Evolutionary conservation across 2,329 filamentous ascomycete species (phyloP).

Genomic region (Stemphylium beticola): DNA sequence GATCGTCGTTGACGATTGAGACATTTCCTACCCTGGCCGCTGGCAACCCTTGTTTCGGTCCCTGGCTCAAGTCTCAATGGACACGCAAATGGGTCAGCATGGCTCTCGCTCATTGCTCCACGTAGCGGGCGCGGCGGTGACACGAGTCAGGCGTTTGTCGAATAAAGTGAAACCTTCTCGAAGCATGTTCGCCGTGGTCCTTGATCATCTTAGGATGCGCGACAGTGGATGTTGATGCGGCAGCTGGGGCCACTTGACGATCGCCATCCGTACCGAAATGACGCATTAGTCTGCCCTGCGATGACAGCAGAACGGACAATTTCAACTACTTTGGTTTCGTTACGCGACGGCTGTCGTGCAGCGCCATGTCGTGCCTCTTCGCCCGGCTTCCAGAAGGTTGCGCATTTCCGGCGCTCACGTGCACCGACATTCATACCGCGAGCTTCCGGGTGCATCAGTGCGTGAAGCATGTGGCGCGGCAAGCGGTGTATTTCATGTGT

Average conservation of each 20-base stretch:
- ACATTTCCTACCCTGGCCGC: conserved; percentile 1
- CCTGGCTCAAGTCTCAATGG: background rate
- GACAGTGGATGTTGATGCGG: conserved; percentile 20
- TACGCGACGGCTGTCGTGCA: conserved; percentile 26
- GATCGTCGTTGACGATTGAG: conserved; percentile 12
- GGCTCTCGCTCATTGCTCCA: background rate
- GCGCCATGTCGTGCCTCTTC: conserved; percentile 15
- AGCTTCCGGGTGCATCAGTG: conserved; percentile 6
- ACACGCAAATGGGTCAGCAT: conserved; percentile 1
- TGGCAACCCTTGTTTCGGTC: conserved; percentile 4
- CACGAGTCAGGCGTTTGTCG: conserved; percentile 17
- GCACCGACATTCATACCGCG: conserved; percentile 12
- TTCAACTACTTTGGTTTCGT: conserved; percentile 43
- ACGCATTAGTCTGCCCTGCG: conserved; percentile 28
- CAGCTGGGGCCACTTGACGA: conserved; percentile 35
- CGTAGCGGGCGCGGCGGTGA: background rate
- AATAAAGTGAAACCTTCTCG: conserved; percentile 40
- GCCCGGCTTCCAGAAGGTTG: conserved; percentile 27
- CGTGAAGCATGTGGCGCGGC: conserved; percentile 11
- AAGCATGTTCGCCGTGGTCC: conserved; percentile 36
- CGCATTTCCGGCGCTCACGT: conserved; percentile 21
- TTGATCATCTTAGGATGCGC: conserved; percentile 28
- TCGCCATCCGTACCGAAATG: conserved; percentile 41
- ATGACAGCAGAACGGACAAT: conserved; percentile 16
- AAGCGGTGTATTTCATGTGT: conserved; percentile 10